Conservation (phyloP, 352 stramenopile species). For the Globisporangium yorkense region DNA sequence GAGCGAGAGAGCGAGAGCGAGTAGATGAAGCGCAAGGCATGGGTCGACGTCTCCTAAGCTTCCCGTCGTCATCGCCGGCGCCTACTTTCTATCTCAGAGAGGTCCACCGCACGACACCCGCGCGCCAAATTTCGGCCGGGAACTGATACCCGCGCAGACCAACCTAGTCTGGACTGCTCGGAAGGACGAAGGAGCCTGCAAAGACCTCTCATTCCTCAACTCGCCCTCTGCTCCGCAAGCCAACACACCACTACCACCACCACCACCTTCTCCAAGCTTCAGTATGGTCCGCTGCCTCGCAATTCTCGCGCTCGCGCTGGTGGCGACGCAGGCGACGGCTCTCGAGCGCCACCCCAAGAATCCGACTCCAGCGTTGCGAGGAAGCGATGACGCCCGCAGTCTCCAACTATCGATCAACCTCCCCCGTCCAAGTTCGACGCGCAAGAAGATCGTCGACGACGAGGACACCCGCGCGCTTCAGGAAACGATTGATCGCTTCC, state of each 20-base stretch:
- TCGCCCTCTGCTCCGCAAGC: not conserved
- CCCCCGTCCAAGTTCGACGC: not conserved
- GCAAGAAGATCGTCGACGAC: not conserved
- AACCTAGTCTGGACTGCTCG: not conserved
- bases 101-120: not conserved
- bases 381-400: not conserved
- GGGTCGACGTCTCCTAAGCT: too few species aligned
- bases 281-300: not conserved
- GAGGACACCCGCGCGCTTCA: not conserved
- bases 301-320: slow-evolving; percentile 2
- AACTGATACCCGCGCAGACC: not conserved
- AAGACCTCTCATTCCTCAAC: not conserved
- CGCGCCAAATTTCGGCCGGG: not conserved
- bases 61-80: too few species aligned
- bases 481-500: not conserved
- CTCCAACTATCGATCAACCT: not conserved
- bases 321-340: not conserved
- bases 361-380: not conserved
- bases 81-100: not conserved
- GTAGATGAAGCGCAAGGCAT: not conserved
- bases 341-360: not conserved
- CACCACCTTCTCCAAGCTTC: not conserved
- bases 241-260: not conserved
- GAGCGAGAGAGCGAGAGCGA: not conserved
- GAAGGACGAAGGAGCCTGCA: too few species aligned